These are phyloP conservation scores for Trypanosoma boissoni DNA, from an alignment of 208 protist genomes.

Conservation along the genomic window DNA sequence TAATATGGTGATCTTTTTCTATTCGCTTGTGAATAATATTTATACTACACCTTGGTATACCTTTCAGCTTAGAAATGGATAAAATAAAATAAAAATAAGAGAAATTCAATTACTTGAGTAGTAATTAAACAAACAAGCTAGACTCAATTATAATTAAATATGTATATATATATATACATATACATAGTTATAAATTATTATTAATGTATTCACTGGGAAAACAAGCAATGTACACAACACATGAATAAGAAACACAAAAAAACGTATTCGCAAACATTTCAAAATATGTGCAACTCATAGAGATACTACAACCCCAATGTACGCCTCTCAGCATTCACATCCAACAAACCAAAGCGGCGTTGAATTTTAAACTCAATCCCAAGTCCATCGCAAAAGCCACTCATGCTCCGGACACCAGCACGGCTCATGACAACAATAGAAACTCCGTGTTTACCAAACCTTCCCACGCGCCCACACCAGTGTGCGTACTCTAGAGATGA, in stretches of 20 bases:
- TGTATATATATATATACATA: background rate
- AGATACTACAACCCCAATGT: constrained; percentile 22
- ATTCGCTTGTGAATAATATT: no score
- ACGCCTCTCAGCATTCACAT: constrained; percentile 49
- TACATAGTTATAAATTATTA: background rate
- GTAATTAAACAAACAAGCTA: background rate
- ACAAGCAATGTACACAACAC: background rate
- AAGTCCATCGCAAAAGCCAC: constrained; percentile 63
- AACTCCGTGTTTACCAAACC: constrained; percentile 56
- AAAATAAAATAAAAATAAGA: background rate
- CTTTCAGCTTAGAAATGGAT: background rate
- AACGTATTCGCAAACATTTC: constrained; percentile 6
- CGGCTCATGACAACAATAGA: constrained; percentile 64
- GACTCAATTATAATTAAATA: background rate
- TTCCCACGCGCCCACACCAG: constrained; percentile 84
- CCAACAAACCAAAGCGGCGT: constrained; percentile 43
- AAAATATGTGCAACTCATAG: background rate
- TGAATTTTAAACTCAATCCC: constrained; percentile 51
- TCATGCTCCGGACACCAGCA: constrained; percentile 44
- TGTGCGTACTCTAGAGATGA: constrained; percentile 77
- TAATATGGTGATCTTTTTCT: no score
- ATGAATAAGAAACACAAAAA: constrained; percentile 14
- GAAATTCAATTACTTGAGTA: no score
- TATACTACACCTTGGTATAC: no score
- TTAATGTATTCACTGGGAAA: background rate